Conservation (phyloP, 108 stramenopile genomes). For the Fragilariopsis cylindrus region DNA sequence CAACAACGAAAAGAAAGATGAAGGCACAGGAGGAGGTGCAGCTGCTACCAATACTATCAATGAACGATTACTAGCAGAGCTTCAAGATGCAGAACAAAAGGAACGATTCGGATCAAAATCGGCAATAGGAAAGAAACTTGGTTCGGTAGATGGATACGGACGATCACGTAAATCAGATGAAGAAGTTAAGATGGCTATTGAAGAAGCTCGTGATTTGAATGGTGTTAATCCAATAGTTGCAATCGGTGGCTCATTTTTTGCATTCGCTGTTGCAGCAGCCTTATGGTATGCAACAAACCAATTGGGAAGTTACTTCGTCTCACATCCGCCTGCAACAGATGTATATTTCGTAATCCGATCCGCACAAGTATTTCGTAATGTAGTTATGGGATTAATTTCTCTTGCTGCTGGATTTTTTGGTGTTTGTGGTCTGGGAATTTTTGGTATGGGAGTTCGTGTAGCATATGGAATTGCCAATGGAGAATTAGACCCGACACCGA, state of each 20-base stretch:
- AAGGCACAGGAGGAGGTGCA: neutral
- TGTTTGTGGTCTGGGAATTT: conserved; percentile 77
- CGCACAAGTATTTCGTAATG: conserved; percentile 67
- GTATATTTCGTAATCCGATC: conserved; percentile 62
- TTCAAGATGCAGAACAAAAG: conserved; percentile 52
- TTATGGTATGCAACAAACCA: conserved; percentile 64
- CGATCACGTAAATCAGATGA: conserved; percentile 61
- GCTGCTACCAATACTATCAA: conserved; percentile 77
- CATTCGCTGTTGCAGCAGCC: conserved; percentile 57
- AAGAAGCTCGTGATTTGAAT: conserved; percentile 75
- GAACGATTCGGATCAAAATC: conserved; percentile 55
- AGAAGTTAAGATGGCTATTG: conserved; percentile 60
- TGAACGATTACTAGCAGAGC: conserved; percentile 74
- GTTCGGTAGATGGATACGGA: conserved; percentile 31
- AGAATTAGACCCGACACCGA: conserved; percentile 83
- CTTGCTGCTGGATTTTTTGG: conserved; percentile 83
- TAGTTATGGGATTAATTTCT: conserved; percentile 68
- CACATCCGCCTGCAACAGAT: conserved; percentile 64
- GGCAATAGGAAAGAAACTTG: conserved; percentile 36
- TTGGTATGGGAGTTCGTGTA: conserved; percentile 68
- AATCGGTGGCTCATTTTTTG: conserved; percentile 59
- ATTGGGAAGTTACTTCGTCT: conserved; percentile 58
- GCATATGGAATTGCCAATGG: conserved; percentile 74
- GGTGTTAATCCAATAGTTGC: conserved; percentile 83
- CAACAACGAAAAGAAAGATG: neutral